A percentile compares a stretch with the other conserved stretches of the same genome.
phyloP scores from a whole-genome alignment of 768 basidiomycete species.

The Cantharellus cinnabarinus region DNA sequence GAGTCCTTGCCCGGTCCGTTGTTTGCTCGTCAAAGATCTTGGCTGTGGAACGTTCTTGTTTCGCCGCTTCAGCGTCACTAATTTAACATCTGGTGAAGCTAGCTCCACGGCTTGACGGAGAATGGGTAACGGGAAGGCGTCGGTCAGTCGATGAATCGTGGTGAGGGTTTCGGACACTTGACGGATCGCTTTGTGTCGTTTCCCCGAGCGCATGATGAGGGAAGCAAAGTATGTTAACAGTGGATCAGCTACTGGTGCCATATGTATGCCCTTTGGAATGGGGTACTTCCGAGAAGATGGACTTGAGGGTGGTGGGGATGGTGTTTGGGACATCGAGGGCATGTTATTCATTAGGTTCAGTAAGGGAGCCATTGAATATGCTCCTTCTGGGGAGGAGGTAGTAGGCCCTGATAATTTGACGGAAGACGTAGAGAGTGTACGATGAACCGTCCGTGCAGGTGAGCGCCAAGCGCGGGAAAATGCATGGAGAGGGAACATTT shows the following conservation, averaged over 20 bases:
- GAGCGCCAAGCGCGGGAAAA: too few relatives aligned
- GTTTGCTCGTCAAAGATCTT: slow-evolving; percentile 56
- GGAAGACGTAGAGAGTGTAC: too few relatives aligned
- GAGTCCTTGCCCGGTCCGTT: slow-evolving; percentile 50
- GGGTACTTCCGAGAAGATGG: background rate
- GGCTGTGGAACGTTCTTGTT: slow-evolving; percentile 51
- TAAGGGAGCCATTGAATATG: too few relatives aligned
- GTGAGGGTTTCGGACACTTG: slow-evolving; percentile 41
- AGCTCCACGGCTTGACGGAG: slow-evolving; percentile 48
- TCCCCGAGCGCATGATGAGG: slow-evolving; percentile 40
- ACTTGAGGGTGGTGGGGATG: too few relatives aligned
- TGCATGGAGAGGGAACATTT: too few relatives aligned
- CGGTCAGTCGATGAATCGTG: slow-evolving; percentile 52
- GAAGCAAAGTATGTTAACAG: slow-evolving; percentile 48
- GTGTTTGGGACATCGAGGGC: too few relatives aligned
- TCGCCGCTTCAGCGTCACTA: slow-evolving; percentile 34
- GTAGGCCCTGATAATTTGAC: too few relatives aligned
- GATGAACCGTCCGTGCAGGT: too few relatives aligned
- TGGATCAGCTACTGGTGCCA: slow-evolving; percentile 60
- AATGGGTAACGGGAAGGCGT: slow-evolving; percentile 60
- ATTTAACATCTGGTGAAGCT: slow-evolving; percentile 48
- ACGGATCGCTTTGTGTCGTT: slow-evolving; percentile 37
- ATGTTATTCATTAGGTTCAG: too few relatives aligned
- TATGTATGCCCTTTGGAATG: slow-evolving; percentile 18
- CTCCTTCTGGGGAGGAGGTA: too few relatives aligned